Percentiles rank a stretch among this genome's conserved stretches.
phyloP scores from a whole-genome alignment of 805 yeast species.

The Myxozyma vanderwaltii region DNA sequence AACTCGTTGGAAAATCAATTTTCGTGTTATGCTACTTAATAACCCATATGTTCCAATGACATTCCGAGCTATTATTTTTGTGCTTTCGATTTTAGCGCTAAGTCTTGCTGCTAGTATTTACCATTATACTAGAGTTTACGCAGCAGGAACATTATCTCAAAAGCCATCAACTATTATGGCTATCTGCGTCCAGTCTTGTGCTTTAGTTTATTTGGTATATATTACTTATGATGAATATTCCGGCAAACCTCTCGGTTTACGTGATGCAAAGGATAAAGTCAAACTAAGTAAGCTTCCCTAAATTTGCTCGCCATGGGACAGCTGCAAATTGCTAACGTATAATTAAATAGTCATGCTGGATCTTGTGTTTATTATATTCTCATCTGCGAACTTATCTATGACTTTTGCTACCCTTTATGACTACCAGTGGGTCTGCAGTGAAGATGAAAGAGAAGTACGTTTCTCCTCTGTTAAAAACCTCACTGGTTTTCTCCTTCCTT shows the following conservation, averaged over 20 bases:
- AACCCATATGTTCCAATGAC: constrained; percentile 82
- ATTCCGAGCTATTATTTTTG: constrained; percentile 61
- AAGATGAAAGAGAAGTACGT: constrained; percentile 5
- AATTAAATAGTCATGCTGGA: constrained; percentile 62
- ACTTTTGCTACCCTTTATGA: constrained; percentile 84
- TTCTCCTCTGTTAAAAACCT: not conserved
- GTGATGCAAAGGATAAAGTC: constrained; percentile 83
- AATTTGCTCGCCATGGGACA: not conserved
- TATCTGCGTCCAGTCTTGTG: constrained; percentile 76
- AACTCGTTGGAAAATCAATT: constrained; percentile 54
- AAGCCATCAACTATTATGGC: constrained; percentile 95
- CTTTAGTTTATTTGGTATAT: constrained; percentile 73
- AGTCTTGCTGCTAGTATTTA: constrained; percentile 69
- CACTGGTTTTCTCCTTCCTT: not conserved
- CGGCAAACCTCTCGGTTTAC: constrained; percentile 87
- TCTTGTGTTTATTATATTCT: constrained; percentile 80
- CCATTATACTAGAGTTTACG: constrained; percentile 34
- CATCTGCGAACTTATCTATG: constrained; percentile 82
- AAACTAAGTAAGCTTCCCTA: constrained; percentile 48
- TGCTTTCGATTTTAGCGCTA: constrained; percentile 66
- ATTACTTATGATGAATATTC: constrained; percentile 89
- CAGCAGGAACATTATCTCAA: constrained; percentile 52
- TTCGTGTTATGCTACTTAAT: constrained; percentile 61
- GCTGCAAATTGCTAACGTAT: not conserved
- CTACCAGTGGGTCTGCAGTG: constrained; percentile 73